Conservation (phyloP, 257 asterid genomes). For the Euphrasia confusa region DNA sequence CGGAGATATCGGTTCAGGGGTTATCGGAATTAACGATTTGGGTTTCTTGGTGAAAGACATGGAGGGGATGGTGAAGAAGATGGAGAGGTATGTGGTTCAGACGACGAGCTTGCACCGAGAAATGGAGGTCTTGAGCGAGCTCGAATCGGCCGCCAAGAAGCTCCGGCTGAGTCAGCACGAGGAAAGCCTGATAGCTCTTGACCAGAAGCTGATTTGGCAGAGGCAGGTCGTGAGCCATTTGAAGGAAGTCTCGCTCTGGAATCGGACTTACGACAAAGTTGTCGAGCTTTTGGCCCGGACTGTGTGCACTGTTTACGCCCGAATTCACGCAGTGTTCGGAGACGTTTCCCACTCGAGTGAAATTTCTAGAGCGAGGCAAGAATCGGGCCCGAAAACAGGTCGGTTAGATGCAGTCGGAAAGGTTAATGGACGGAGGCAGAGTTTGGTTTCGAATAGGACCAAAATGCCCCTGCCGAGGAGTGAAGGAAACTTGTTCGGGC, state of each 20-base stretch:
- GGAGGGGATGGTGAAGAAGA: constrained; percentile 76
- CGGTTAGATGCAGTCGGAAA: constrained; percentile 23
- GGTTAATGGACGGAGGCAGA: background rate
- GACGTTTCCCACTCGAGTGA: constrained; percentile 28
- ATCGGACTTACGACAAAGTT: constrained; percentile 74
- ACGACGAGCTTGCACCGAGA: constrained; percentile 57
- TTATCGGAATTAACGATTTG: constrained; percentile 57
- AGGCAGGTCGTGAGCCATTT: constrained; percentile 79
- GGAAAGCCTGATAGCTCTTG: constrained; percentile 67
- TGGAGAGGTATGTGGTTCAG: constrained; percentile 67
- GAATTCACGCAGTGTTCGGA: constrained; percentile 48
- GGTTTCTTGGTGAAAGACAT: constrained; percentile 91
- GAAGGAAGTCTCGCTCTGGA: constrained; percentile 84
- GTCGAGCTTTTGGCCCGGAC: constrained; percentile 79
- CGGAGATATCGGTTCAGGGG: constrained; percentile 68
- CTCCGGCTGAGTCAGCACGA: constrained; percentile 72
- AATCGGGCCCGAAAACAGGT: constrained; percentile 27
- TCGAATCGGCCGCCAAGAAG: constrained; percentile 73
- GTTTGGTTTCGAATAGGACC: too few species aligned
- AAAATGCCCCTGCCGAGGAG: constrained; percentile 31
- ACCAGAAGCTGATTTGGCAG: constrained; percentile 88
- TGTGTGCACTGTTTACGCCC: constrained; percentile 63
- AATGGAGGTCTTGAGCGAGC: constrained; percentile 71
- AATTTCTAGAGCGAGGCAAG: constrained; percentile 31
- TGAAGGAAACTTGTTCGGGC: constrained; percentile 47